These are phyloP conservation scores for Tricladium varicosporioides DNA, from an alignment of 2,329 filamentous ascomycete species.

Conservation along the genomic window DNA sequence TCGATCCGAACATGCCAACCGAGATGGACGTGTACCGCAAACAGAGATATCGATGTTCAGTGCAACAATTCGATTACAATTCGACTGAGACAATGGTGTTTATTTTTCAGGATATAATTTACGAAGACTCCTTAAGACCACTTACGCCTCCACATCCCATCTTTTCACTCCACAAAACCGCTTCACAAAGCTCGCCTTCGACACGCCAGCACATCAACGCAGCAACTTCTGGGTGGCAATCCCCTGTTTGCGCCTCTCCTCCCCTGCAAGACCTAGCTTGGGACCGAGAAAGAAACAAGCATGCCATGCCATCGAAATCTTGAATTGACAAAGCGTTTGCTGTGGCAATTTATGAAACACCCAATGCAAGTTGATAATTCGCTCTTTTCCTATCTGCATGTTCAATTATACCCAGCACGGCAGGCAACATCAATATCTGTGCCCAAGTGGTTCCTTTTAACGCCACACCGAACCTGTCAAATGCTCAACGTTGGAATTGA, in stretches of 20 bases:
- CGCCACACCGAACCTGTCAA: background rate
- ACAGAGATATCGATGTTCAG: background rate
- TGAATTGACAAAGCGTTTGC: conserved; percentile 2
- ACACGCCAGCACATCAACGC: background rate
- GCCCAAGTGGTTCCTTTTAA: background rate
- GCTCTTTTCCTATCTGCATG: background rate
- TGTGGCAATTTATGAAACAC: background rate
- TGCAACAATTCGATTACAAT: background rate
- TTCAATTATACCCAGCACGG: background rate
- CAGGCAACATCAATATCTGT: background rate
- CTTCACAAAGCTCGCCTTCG: background rate
- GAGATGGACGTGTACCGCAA: background rate
- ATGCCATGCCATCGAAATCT: conserved; percentile 11
- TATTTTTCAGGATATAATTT: background rate
- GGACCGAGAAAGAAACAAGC: conserved; percentile 1
- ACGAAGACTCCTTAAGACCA: background rate
- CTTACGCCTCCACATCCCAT: background rate
- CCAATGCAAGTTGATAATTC: background rate
- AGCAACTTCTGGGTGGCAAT: background rate
- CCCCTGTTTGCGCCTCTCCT: conserved; percentile 8
- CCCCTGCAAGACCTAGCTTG: background rate
- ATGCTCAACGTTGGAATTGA: background rate
- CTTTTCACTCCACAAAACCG: background rate
- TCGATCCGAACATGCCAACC: background rate
- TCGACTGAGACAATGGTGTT: background rate